phyloP scores from a whole-genome alignment of 257 asterid species.

The Thymus mandschuricus region DNA sequence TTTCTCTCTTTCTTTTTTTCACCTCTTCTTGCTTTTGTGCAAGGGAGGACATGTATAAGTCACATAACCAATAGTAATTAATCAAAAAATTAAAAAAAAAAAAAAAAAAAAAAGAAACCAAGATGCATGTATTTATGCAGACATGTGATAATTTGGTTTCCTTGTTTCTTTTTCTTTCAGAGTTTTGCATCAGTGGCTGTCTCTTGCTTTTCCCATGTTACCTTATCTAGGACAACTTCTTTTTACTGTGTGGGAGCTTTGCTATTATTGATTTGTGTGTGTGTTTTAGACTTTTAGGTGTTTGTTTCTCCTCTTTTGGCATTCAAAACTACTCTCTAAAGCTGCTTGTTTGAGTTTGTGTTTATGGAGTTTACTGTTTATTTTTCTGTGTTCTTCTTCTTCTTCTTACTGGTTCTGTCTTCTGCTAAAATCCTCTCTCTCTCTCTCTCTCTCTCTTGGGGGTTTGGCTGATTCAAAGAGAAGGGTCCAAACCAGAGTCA shows the following conservation, averaged over 20 bases:
- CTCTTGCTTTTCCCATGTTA: slow-evolving; percentile 39
- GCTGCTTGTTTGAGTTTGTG: neutral
- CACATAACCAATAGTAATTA: slow-evolving; percentile 43
- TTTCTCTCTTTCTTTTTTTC: neutral
- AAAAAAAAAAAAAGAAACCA: slow-evolving; percentile 26
- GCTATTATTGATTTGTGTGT: slow-evolving; percentile 25
- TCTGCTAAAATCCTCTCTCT: neutral
- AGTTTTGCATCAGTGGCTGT: slow-evolving; percentile 39
- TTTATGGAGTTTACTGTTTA: slow-evolving; percentile 4
- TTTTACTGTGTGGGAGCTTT: slow-evolving; percentile 22
- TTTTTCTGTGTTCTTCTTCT: neutral
- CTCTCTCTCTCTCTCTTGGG: neutral
- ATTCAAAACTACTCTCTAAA: neutral
- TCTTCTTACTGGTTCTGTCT: neutral
- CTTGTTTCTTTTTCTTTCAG: slow-evolving; percentile 21
- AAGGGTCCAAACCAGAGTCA: slow-evolving; percentile 29
- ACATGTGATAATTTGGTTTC: slow-evolving; percentile 40
- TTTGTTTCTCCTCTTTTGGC: slow-evolving; percentile 10
- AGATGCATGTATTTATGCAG: slow-evolving; percentile 30
- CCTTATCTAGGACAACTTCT: slow-evolving; percentile 37
- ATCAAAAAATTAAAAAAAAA: neutral
- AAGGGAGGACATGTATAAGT: slow-evolving; percentile 6
- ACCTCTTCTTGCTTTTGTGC: slow-evolving; percentile 34
- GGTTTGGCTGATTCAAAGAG: slow-evolving; percentile 38
- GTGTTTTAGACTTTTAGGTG: slow-evolving; percentile 20